Percentiles rank a stretch among this genome's conserved stretches.
Evolutionary conservation across 306 rosid genomes (phyloP).

Genomic region (Neltuma alba): DNA sequence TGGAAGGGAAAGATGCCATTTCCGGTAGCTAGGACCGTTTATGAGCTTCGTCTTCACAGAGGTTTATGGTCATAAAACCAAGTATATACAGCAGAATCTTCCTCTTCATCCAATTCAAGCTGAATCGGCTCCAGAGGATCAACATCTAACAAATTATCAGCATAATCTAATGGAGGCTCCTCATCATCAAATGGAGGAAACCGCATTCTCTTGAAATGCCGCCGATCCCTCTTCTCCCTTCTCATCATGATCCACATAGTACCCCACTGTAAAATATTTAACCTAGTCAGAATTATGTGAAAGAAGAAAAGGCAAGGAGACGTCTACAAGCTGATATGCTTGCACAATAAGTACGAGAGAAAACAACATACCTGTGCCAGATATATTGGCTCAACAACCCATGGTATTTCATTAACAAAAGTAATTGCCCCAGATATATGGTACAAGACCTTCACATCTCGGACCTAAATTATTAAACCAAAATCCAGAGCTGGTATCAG

Average conservation of each 20-base stretch:
- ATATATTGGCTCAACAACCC: slow-evolving; percentile 98
- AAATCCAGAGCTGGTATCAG: slow-evolving; percentile 3
- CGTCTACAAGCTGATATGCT: background rate
- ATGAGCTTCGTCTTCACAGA: slow-evolving; percentile 94
- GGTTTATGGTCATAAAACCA: slow-evolving; percentile 99
- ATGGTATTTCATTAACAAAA: slow-evolving; percentile 94
- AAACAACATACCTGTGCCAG: slow-evolving; percentile 80
- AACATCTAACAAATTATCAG: slow-evolving; percentile 95
- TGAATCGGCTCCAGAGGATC: slow-evolving; percentile 99
- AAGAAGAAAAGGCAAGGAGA: background rate
- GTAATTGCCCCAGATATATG: slow-evolving; percentile 99
- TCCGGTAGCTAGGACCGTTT: slow-evolving; percentile 97
- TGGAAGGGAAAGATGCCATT: slow-evolving; percentile 99
- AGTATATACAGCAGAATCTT: slow-evolving; percentile 94
- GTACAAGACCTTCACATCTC: slow-evolving; percentile 91
- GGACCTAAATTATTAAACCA: slow-evolving; percentile 61
- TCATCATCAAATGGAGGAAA: slow-evolving; percentile 99
- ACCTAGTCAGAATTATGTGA: slow-evolving; percentile 4
- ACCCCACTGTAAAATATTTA: slow-evolving; percentile 77
- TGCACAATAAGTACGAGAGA: background rate
- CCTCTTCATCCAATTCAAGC: slow-evolving; percentile 94
- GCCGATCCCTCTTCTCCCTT: slow-evolving; percentile 99
- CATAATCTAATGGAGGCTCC: slow-evolving; percentile 97
- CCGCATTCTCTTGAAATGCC: slow-evolving; percentile 98
- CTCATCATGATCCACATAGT: slow-evolving; percentile 99